A percentile compares a stretch with the other conserved stretches of the same genome.
phyloP scores from a whole-genome alignment of 75 land plant genomes.

The Pseudotsuga menziesii region DNA sequence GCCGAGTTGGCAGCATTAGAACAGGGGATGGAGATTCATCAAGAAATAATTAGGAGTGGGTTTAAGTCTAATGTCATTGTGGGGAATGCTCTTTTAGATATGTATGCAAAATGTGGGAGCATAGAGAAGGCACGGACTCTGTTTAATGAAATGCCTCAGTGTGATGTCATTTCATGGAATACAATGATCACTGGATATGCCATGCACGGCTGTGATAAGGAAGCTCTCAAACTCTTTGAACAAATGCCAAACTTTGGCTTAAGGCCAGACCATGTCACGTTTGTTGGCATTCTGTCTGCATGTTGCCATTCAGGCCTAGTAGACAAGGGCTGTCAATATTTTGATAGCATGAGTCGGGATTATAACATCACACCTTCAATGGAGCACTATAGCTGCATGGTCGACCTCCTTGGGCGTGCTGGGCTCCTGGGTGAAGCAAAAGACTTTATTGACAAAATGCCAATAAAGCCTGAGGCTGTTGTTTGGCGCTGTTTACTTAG shows the following conservation, averaged over 20 bases:
- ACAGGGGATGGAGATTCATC: neutral
- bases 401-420: conserved; percentile 13
- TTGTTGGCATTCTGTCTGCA: neutral
- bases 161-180: conserved; percentile 16
- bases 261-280: conserved; percentile 2
- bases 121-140: neutral
- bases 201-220: neutral
- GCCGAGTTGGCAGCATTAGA: conserved; percentile 1
- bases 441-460: conserved; percentile 5
- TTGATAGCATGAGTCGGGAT: neutral
- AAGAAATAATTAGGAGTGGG: neutral
- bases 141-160: conserved; percentile 12
- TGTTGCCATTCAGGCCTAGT: conserved; percentile 8
- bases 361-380: neutral
- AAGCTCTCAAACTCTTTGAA: conserved; percentile 4
- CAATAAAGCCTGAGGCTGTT: neutral
- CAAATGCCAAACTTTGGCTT: conserved; percentile 8
- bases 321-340: neutral
- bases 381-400: conserved; percentile 8
- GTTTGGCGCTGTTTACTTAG: conserved; percentile 6
- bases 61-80: neutral
- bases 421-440: conserved; percentile 3
- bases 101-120: conserved; percentile 19
- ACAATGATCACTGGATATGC: conserved; percentile 16
- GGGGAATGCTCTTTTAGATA: conserved; percentile 6